A percentile compares a stretch with the other conserved stretches of the same genome.
Conservation (phyloP, 1,284 basidiomycete genomes). For the Xerocomus amazonicus region DNA sequence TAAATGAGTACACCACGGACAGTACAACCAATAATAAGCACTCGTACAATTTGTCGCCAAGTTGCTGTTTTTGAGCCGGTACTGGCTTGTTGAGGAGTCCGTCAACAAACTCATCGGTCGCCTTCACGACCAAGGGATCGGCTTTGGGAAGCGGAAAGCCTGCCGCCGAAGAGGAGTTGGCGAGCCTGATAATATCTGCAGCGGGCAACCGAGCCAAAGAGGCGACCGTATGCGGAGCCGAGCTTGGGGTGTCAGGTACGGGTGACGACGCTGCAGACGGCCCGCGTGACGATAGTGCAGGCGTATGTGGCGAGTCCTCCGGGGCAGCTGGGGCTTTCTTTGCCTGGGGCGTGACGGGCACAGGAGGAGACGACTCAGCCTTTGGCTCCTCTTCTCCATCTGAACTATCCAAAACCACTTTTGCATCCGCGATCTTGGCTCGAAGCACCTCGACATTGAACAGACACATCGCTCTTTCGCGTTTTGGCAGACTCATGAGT, state of each 20-base stretch:
- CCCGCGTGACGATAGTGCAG: slow-evolving; percentile 67
- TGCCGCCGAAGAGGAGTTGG: slow-evolving; percentile 49
- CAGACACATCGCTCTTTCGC: slow-evolving; percentile 84
- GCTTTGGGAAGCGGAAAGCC: slow-evolving; percentile 67
- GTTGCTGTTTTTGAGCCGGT: slow-evolving; percentile 74
- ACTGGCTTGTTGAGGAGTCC: slow-evolving; percentile 57
- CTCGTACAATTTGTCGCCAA: slow-evolving; percentile 75
- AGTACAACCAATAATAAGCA: background rate
- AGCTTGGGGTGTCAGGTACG: slow-evolving; percentile 49
- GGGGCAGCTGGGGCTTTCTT: slow-evolving; percentile 46
- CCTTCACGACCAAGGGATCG: slow-evolving; percentile 63
- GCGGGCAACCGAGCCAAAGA: slow-evolving; percentile 66
- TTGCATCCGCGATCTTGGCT: slow-evolving; percentile 78
- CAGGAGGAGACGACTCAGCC: slow-evolving; percentile 18
- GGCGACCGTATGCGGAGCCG: slow-evolving; percentile 48
- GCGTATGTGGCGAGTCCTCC: slow-evolving; percentile 61
- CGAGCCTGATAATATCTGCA: slow-evolving; percentile 64
- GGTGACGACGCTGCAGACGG: slow-evolving; percentile 70
- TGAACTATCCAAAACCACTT: slow-evolving; percentile 71
- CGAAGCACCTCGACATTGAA: slow-evolving; percentile 82
- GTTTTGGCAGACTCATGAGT: slow-evolving; percentile 80
- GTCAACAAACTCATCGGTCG: slow-evolving; percentile 79
- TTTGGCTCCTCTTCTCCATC: slow-evolving; percentile 51
- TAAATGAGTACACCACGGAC: background rate
- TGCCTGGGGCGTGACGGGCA: slow-evolving; percentile 58